Conservation (phyloP, 176 grass and related monocot genomes). For the Bromus sterilis region DNA sequence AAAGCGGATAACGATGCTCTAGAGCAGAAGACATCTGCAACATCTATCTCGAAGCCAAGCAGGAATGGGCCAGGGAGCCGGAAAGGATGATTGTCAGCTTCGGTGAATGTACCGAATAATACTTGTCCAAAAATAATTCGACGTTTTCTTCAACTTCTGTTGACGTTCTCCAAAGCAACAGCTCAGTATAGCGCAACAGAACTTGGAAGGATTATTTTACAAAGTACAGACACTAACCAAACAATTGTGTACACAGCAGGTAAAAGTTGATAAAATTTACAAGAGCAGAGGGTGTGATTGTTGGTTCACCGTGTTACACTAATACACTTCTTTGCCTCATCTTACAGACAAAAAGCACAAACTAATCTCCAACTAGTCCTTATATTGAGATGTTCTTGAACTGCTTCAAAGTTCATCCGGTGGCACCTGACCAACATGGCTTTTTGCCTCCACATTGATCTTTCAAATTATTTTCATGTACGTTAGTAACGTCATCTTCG, state of each 20-base stretch:
- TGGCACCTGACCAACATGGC: not conserved
- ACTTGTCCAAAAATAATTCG: not conserved
- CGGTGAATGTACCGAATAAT: not conserved
- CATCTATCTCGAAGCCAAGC: too few species aligned
- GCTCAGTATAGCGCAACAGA: not conserved
- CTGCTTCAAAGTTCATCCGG: not conserved
- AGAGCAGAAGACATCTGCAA: too few species aligned
- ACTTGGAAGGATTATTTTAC: not conserved
- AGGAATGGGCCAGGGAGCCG: too few species aligned
- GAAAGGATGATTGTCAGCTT: not conserved
- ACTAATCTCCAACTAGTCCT: not conserved
- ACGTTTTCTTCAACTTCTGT: not conserved
- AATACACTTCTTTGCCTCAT: not conserved
- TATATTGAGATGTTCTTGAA: not conserved
- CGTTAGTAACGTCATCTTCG: not conserved
- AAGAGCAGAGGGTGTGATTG: not conserved
- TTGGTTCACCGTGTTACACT: not conserved
- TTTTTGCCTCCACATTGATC: not conserved
- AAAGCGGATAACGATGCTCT: too few species aligned
- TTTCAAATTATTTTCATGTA: not conserved
- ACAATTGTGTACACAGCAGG: not conserved
- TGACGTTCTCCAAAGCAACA: not conserved
- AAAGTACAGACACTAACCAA: not conserved
- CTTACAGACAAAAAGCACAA: not conserved
- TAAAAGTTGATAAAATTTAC: not conserved